Evolutionary conservation across 1,284 basidiomycete species (phyloP).

Genomic region (Cryptococcus sp.): DNA sequence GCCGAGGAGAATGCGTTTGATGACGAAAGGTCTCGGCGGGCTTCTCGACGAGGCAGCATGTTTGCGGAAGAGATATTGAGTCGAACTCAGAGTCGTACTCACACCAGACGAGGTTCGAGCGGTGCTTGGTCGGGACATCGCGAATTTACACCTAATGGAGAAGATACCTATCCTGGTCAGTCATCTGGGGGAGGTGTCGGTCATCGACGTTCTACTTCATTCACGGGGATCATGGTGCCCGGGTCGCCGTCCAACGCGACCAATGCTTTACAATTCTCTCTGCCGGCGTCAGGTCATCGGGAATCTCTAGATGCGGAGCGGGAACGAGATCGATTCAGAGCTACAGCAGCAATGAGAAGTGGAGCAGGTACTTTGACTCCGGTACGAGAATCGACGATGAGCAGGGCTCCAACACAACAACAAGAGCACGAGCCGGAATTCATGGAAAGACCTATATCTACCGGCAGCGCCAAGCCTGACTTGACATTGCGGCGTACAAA

Average conservation of each 20-base stretch:
- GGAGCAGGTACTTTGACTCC: conserved; percentile 12
- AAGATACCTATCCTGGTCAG: not conserved
- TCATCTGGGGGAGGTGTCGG: not conserved
- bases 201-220: conserved; percentile 15
- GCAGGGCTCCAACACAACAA: conserved; percentile 2
- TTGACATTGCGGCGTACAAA: too few relatives aligned
- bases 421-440: not conserved
- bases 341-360: not conserved
- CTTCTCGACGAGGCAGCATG: conserved; percentile 28
- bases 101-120: not conserved
- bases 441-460: too few relatives aligned
- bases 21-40: conserved; percentile 39
- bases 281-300: conserved; percentile 3
- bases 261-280: conserved; percentile 1
- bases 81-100: conserved; percentile 3
- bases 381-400: conserved; percentile 16
- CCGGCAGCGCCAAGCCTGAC: too few relatives aligned
- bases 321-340: not conserved
- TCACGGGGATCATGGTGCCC: conserved; percentile 6
- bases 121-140: not conserved
- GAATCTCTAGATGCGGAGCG: conserved; percentile 1
- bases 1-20: conserved; percentile 45
- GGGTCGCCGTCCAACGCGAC: conserved; percentile 6
- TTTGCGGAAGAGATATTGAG: conserved; percentile 10
- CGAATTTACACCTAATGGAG: not conserved